phyloP scores from a whole-genome alignment of 805 yeast genomes.

The Priceomyces castillae region DNA sequence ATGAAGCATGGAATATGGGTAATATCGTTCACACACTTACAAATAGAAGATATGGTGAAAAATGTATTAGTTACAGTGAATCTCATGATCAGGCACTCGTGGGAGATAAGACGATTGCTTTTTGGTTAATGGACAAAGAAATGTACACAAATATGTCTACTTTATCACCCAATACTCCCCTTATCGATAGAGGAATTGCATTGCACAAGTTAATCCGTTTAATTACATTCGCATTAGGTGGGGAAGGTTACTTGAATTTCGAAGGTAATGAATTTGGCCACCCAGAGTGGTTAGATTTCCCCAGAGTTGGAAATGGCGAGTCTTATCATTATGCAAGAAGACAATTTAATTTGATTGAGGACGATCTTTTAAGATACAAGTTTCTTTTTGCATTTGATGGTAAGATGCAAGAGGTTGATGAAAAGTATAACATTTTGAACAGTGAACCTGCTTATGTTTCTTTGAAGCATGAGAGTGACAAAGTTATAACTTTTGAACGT shows the following conservation, averaged over 20 bases:
- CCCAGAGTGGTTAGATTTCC: constrained; percentile 98
- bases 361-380: constrained; percentile 75
- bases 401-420: constrained; percentile 78
- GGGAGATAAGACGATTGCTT: constrained; percentile 94
- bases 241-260: constrained; percentile 93
- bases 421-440: constrained; percentile 66
- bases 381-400: constrained; percentile 78
- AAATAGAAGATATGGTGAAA: constrained; percentile 84
- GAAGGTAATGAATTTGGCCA: constrained; percentile 99
- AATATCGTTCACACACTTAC: constrained; percentile 76
- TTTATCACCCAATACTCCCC: constrained; percentile 67
- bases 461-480: constrained; percentile 84
- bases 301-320: constrained; percentile 82
- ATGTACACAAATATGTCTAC: constrained; percentile 96
- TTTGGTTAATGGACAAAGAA: constrained; percentile 98
- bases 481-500: constrained; percentile 85
- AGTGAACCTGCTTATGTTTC: constrained; percentile 77
- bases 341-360: constrained; percentile 85
- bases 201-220: constrained; percentile 89
- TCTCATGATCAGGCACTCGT: constrained; percentile 97
- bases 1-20: constrained; percentile 91
- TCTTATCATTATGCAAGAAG: constrained; percentile 93
- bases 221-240: constrained; percentile 87
- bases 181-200: constrained; percentile 85
- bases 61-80: constrained; percentile 89